phyloP scores from a whole-genome alignment of 2,329 filamentous ascomycete genomes.

The Aspergillus latus region DNA sequence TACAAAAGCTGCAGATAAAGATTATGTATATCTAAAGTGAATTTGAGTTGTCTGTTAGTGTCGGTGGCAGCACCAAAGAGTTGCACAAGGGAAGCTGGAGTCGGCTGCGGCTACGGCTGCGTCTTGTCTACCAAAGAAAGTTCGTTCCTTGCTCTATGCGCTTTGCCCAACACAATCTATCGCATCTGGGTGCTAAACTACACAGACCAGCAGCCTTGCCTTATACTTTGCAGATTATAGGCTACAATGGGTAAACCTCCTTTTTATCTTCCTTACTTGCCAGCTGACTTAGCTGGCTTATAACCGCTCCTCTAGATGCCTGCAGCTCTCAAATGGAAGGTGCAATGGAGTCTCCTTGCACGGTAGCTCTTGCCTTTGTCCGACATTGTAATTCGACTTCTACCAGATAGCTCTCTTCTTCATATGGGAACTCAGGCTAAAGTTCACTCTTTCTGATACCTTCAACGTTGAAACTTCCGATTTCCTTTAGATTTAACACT shows the following conservation, averaged over 20 bases:
- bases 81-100: constrained; percentile 7
- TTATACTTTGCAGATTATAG: too few species aligned
- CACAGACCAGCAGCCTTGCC: not conserved
- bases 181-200: constrained; percentile 8
- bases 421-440: not conserved
- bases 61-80: constrained; percentile 3
- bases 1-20: not conserved
- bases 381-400: constrained; percentile 16
- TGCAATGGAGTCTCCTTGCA: constrained; percentile 15
- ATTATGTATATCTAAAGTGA: not conserved
- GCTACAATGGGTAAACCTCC: not conserved
- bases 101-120: constrained; percentile 6
- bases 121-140: not conserved
- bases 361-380: constrained; percentile 18
- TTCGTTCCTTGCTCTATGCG: not conserved
- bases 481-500: not conserved
- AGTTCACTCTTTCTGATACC: not conserved
- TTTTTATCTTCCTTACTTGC: not conserved
- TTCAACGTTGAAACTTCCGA: not conserved
- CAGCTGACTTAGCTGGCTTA: not conserved
- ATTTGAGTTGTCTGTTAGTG: not conserved
- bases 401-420: not conserved
- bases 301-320: constrained; percentile 1
- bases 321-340: constrained; percentile 8
- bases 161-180: constrained; percentile 12